Percentiles rank a stretch among this genome's conserved stretches.
Evolutionary conservation across 768 basidiomycete species (phyloP).

Genomic region (Rhizopogon vulgaris): DNA sequence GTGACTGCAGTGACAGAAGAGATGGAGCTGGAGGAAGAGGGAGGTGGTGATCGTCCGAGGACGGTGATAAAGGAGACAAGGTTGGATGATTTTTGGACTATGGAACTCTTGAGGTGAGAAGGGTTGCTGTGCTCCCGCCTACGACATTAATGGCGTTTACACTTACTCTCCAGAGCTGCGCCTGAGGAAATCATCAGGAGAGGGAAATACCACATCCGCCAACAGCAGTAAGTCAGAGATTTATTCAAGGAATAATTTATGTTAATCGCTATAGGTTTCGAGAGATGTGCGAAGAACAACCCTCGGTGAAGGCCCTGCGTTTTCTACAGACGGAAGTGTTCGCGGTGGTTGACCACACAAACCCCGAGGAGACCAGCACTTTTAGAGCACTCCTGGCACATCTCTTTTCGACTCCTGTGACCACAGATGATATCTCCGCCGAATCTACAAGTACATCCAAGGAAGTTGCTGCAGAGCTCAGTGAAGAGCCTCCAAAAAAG

Average conservation of each 20-base stretch:
- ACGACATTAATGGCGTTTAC: background rate
- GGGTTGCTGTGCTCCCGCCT: background rate
- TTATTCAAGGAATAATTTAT: background rate
- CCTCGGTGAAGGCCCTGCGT: constrained; percentile 54
- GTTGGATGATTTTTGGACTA: constrained; percentile 76
- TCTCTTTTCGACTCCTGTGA: constrained; percentile 38
- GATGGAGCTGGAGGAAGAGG: constrained; percentile 19
- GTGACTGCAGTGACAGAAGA: constrained; percentile 12
- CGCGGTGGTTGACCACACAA: constrained; percentile 62
- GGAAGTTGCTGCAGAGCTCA: background rate
- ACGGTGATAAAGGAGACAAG: constrained; percentile 33
- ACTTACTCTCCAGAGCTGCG: constrained; percentile 39
- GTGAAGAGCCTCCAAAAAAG: constrained; percentile 35
- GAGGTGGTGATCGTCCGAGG: background rate
- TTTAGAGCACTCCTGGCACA: constrained; percentile 66
- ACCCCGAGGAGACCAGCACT: constrained; percentile 50
- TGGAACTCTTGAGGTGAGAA: constrained; percentile 58
- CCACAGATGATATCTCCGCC: background rate
- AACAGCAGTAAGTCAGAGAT: constrained; percentile 54
- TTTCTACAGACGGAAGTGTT: constrained; percentile 71
- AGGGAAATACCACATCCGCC: constrained; percentile 57
- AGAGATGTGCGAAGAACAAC: constrained; percentile 68
- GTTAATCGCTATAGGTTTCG: constrained; percentile 48
- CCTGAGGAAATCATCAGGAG: constrained; percentile 58
- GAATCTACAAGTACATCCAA: background rate